Base-by-base conservation (phyloP, 306 rosid species). In the Benincasa hispida region DNA sequence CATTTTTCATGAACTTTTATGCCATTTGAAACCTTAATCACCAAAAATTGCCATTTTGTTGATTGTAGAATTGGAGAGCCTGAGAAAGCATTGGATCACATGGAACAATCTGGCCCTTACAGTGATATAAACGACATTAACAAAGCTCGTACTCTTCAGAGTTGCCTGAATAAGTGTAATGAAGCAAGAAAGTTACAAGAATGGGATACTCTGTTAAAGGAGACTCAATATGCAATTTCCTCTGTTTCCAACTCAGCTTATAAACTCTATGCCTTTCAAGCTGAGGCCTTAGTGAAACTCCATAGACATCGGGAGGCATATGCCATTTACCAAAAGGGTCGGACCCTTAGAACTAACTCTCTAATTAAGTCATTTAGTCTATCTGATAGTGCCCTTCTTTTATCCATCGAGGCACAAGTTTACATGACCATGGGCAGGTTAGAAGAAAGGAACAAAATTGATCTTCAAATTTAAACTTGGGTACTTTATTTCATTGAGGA, bases 361-460 rank as follows among this genome's bases (percentile, higher is more conserved):
- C 87, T 87, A 61, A 84, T 85, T 4, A 85, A 92, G 68, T 75
- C 84, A 62, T 88, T 95, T 72, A 96, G 93, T 63, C n/a, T 59
- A 68, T 75, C 83, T 58, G 74, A 13, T 78, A 80, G 74, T 70
- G 91, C 96, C 34, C 88, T 89, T 79, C 8, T 88, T 19, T 79
- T 85, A 80, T 84, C 86, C 92, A 84, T 88, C 53, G 84, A 87
- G 27, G 88, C 97, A 54, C 96, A 87, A 60, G 83, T 88, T 74
- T 84, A 87, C 87, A 79, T 86, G 88, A 90, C 96, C 57, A 80
- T 84, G 58, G 98, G 98, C 86, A 95, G 99, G 99, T 95, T 80
- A 78, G 89, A 56, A 42, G 35, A 17, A 39, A 42, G 35, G 12
- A 12, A 12, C 78, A 58, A 22, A 42, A 4, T 6, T 41, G 18